These are phyloP conservation scores for Cyberlindnera meyerae DNA, from an alignment of 805 yeast genomes.

Conservation along the genomic window DNA sequence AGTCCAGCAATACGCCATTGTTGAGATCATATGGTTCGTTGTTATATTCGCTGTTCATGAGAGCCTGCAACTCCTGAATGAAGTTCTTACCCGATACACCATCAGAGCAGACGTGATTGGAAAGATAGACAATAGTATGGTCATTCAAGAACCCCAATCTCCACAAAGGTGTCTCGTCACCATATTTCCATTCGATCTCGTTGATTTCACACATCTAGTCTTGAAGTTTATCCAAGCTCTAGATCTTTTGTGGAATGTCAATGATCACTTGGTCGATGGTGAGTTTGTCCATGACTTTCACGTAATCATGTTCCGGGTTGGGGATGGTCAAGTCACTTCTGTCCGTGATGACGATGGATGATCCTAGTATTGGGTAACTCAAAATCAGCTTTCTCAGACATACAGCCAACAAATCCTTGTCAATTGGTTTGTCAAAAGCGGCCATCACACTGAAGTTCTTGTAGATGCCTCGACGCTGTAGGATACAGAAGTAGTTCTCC, in stretches of 20 bases:
- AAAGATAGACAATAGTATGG: constrained; percentile 14
- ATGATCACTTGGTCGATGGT: constrained; percentile 12
- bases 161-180: constrained; percentile 15
- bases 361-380: constrained; percentile 17
- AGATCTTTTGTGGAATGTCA: constrained; percentile 9
- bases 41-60: constrained; percentile 2
- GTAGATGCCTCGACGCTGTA: constrained; percentile 17
- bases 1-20: constrained; percentile 8
- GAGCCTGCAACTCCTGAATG: constrained; percentile 10
- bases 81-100: constrained; percentile 17
- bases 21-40: not conserved
- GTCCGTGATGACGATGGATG: constrained; percentile 17
- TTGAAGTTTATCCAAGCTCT: not conserved
- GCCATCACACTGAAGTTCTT: constrained; percentile 17
- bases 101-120: constrained; percentile 22
- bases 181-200: constrained; percentile 14
- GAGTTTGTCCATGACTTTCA: constrained; percentile 16
- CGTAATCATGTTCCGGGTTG: constrained; percentile 16
- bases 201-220: constrained; percentile 11
- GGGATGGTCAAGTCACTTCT: constrained; percentile 14
- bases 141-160: constrained; percentile 16
- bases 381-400: constrained; percentile 12
- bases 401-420: constrained; percentile 5
- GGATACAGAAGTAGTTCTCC: constrained; percentile 21
- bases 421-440: constrained; percentile 10